A percentile compares a stretch with the other conserved stretches of the same genome.
These are phyloP conservation scores for Striga hermonthica DNA, from an alignment of 305 asterid species.

Conservation along the genomic window DNA sequence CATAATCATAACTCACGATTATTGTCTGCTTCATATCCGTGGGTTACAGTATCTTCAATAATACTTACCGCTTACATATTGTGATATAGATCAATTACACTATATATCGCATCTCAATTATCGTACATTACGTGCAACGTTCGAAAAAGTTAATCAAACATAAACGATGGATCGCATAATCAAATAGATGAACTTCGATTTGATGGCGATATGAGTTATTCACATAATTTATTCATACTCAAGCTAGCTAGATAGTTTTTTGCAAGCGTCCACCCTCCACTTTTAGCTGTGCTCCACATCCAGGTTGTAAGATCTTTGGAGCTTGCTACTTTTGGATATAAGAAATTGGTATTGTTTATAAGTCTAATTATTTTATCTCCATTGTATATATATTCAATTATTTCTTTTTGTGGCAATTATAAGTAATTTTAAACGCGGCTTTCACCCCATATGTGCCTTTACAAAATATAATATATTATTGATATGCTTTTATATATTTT, in stretches of 20 bases:
- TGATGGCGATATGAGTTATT: not conserved
- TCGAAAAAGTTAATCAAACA: not conserved
- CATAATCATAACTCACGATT: too few relatives aligned
- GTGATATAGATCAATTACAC: not conserved
- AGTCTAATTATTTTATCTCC: not conserved
- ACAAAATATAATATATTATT: not conserved
- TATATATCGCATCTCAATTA: not conserved
- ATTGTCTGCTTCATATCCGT: too few relatives aligned
- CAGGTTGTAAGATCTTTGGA: slow-evolving; percentile 42
- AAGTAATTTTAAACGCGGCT: not conserved
- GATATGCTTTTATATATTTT: too few relatives aligned
- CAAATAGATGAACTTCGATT: too few relatives aligned
- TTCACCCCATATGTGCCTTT: not conserved
- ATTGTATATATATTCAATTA: not conserved
- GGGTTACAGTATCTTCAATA: too few relatives aligned
- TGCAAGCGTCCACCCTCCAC: slow-evolving; percentile 7
- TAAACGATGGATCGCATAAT: too few relatives aligned
- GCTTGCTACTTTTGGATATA: too few relatives aligned
- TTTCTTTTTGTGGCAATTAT: slow-evolving; percentile 6
- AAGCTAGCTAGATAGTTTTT: slow-evolving; percentile 3
- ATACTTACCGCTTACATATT: too few relatives aligned
- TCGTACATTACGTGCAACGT: not conserved
- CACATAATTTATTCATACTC: not conserved
- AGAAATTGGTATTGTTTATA: too few relatives aligned
- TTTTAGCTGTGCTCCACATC: slow-evolving; percentile 34